Conservation (phyloP, 2,329 filamentous ascomycete genomes). For the Magnaporthiopsis rhizophila region DNA sequence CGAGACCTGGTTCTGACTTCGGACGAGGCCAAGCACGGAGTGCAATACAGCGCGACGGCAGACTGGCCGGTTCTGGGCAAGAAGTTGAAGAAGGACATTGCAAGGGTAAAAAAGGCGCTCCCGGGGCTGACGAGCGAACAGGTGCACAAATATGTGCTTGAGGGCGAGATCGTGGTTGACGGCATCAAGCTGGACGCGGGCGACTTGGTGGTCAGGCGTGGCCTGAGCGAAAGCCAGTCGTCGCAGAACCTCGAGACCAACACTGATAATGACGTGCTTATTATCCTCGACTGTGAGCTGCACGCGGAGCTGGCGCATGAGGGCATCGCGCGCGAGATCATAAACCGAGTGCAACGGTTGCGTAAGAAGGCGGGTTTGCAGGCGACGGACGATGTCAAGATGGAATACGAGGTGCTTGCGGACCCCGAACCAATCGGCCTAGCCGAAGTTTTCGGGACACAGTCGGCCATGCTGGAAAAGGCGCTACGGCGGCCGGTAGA, state of each 20-base stretch:
- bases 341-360: constrained; percentile 85
- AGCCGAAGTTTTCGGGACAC: constrained; percentile 59
- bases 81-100: constrained; percentile 93
- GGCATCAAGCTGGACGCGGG: constrained; percentile 76
- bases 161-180: constrained; percentile 71
- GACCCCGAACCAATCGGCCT: constrained; percentile 74
- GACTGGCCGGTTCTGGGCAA: constrained; percentile 94
- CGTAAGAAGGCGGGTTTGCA: constrained; percentile 90
- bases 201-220: constrained; percentile 76
- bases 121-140: constrained; percentile 70
- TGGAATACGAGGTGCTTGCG: constrained; percentile 78
- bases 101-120: constrained; percentile 84
- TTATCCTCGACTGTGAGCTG: constrained; percentile 66
- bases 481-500: constrained; percentile 70
- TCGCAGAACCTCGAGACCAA: constrained; percentile 76
- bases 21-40: constrained; percentile 85
- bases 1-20: constrained; percentile 74
- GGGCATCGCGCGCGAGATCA: constrained; percentile 82
- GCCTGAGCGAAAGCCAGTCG: constrained; percentile 59
- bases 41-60: constrained; percentile 81
- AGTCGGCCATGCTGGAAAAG: constrained; percentile 64
- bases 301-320: constrained; percentile 84
- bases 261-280: constrained; percentile 81
- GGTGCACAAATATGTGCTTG: constrained; percentile 68
- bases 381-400: constrained; percentile 88